Base-by-base conservation (phyloP, 306 rosid genomes). In the Cicer yamashitae region DNA sequence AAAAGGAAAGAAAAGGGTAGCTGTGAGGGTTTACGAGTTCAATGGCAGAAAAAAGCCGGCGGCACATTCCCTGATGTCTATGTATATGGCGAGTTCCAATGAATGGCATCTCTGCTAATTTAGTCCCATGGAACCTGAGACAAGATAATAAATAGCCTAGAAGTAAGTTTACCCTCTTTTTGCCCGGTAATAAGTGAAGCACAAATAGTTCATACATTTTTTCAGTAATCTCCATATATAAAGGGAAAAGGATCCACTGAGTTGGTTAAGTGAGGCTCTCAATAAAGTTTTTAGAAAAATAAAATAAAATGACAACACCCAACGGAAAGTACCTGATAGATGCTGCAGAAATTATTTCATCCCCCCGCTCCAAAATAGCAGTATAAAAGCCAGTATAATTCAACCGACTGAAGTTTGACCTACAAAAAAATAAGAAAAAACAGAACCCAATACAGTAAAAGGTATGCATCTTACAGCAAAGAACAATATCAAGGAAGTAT, bases 41-140 rank as follows among this genome's bases (percentile, higher is more conserved):
- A 84, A 96, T 88, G 73, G 97, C 96, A 61, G 88, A 74, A 77
- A 96, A 90, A 84, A 96, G 97, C 50, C 96, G 87, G 40, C 99
- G 97, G 77, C 97, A 96, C 99, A 96, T 96, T 84, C 99, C 99
- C 82, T 96, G 98, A 58, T 88, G 97, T 82, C 99, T 92, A 62
- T 96, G 90, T 75, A 92, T 84, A 59, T 92, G 96, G 73, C 98
- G 99, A 80, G 98, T 92, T 80, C 98, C 98, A 13, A 96, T 96
- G 78, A 89, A 96, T 59, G 99, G 99, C 99, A 96, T 96, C 91
- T 96, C 99, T 6, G 88, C 96, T 73, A 96, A 76, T 86, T 77
- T 85, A n/a, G 98, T 90, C 76, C 99, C 96, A 71, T 89, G 99
- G 87, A 96, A 92, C 96, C 99, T 96, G 81, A 30, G 66, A 72